Conservation (phyloP, 164 flowering plant species). For the Litsea cubeba region DNA sequence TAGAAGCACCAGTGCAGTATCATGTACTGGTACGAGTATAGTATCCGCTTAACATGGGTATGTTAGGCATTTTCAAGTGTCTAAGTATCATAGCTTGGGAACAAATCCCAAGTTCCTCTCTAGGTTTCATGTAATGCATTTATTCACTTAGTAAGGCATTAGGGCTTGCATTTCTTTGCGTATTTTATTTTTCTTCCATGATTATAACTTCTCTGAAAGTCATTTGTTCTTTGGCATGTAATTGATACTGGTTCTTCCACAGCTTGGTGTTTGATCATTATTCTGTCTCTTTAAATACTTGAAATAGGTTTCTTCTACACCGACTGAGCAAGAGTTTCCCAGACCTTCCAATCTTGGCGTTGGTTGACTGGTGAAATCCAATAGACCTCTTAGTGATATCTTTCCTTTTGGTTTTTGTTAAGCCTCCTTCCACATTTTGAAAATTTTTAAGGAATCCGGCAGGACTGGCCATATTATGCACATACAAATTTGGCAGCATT, state of each 20-base stretch:
- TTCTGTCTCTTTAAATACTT: background rate
- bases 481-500: slow-evolving; percentile 90
- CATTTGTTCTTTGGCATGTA: background rate
- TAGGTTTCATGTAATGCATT: background rate
- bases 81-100: no score
- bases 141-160: background rate
- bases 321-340: slow-evolving; percentile 68
- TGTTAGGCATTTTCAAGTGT: no score
- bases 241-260: background rate
- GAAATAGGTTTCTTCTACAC: slow-evolving; percentile 75
- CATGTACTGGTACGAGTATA: no score
- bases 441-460: slow-evolving; percentile 74
- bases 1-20: no score
- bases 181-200: background rate
- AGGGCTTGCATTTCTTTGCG: background rate
- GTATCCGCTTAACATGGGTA: no score
- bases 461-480: slow-evolving; percentile 83
- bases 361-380: slow-evolving; percentile 78
- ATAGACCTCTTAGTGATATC: background rate
- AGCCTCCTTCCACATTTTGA: background rate
- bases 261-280: background rate
- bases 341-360: slow-evolving; percentile 61
- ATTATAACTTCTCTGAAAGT: background rate
- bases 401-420: background rate
- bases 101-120: background rate